Base-by-base conservation (phyloP, 495 filamentous ascomycete species). In the Letharia columbiana region DNA sequence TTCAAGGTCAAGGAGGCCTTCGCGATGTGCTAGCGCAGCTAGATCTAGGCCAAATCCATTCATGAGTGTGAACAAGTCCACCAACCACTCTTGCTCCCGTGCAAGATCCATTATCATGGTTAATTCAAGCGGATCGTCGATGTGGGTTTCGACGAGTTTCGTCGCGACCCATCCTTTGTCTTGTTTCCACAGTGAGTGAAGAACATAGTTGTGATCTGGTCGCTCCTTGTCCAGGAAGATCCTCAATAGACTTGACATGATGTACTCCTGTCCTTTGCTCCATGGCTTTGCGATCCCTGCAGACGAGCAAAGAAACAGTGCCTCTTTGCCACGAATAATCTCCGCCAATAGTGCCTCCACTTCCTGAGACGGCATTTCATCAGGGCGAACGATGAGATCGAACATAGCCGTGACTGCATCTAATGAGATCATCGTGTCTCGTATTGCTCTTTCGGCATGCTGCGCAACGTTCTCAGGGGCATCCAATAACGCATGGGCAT, bases 11-110 rank as follows among this genome's bases (percentile, higher is more conserved):
- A 96, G 86, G 18, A 86, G 79, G 17, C 86, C 86, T 68, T 89
- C 88, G 7, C 89, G 87, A 75, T 96, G 91, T n/a, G 91, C 92
- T 41, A 91, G 81, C 40, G 92, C 89, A 17, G 91, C 89, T 62
- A 99, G 83, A 75, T 99, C 94, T 58, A 96, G 84, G 15, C 90
- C 89, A 71, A 98, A 89, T 0, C 86, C 88, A 68, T 87, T 93
- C 5, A 84, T 84, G 41, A 92, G 80, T 50, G 83, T 83, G 44
- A 91, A 82, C 15, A 96, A 80, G 68, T 90, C 86, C 17, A 92
- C 88, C 12, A 96, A 80, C 92, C 92, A 97, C 54, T 82, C 81
- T 67, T 91, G 87, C 67, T 86, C 85, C 50, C 86, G 75, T 20
- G 90, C 89, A 69, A 91, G 87, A 40, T 96, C 91, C 68, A 96